A percentile compares a stretch with the other conserved stretches of the same genome.
Conservation (phyloP, 2,329 filamentous ascomycete species). For the Sarocladiaceae sp. region DNA sequence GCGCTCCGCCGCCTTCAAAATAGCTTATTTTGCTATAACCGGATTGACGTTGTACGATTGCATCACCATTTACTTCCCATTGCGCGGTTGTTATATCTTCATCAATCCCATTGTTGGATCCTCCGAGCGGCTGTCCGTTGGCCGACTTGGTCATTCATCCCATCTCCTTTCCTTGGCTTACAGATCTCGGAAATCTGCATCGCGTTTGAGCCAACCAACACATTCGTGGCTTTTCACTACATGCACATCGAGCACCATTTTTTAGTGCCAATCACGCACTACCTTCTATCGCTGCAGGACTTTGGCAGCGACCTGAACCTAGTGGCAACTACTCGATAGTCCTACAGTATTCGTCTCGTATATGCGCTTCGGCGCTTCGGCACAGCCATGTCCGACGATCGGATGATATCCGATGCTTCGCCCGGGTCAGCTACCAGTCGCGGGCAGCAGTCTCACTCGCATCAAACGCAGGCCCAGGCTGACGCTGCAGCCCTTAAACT, state of each 20-base stretch:
- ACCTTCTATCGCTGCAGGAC: too few species aligned
- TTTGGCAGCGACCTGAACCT: too few species aligned
- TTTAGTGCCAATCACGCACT: too few species aligned
- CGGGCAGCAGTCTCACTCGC: conserved; percentile 17
- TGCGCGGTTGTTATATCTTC: neutral
- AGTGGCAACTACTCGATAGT: too few species aligned
- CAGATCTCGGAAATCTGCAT: neutral
- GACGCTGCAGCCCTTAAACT: conserved; percentile 48
- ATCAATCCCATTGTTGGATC: too few species aligned
- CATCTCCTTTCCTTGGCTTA: neutral
- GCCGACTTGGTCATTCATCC: too few species aligned
- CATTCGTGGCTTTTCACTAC: neutral
- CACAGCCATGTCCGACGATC: neutral
- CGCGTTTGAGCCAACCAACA: neutral
- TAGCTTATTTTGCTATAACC: conserved; percentile 1
- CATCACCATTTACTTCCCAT: neutral
- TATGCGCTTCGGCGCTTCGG: neutral
- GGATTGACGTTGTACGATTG: conserved; percentile 1
- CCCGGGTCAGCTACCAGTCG: neutral
- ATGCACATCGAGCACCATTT: too few species aligned
- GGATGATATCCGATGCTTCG: neutral
- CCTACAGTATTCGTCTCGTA: neutral
- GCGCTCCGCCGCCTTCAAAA: conserved; percentile 9
- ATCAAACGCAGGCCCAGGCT: conserved; percentile 18
- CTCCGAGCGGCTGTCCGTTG: neutral